Percentiles rank a stretch among this genome's conserved stretches.
Conservation (phyloP, 2,329 filamentous ascomycete genomes). For the Endocalyx cinctus region DNA sequence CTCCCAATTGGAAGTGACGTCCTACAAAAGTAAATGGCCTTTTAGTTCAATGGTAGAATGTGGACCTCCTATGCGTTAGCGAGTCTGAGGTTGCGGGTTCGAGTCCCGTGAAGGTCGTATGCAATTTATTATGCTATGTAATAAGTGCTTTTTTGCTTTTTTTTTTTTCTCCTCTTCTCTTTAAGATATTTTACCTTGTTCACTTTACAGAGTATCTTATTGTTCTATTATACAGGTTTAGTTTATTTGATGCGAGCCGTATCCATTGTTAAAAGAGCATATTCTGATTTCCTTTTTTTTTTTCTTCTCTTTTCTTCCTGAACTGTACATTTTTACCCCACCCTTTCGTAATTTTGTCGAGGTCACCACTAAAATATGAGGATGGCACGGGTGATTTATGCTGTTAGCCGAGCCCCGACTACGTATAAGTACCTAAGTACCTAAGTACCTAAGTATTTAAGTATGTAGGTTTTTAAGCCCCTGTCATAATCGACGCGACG, state of each 20-base stretch:
- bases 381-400: too few relatives aligned
- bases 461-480: background rate
- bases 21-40: slow-evolving; percentile 1
- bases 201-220: background rate
- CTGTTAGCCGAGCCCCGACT: too few relatives aligned
- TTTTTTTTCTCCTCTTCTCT: background rate
- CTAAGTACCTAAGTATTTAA: background rate
- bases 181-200: background rate
- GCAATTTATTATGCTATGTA: too few relatives aligned
- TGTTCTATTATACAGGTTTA: background rate
- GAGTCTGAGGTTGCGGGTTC: slow-evolving; percentile 32
- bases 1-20: background rate
- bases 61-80: slow-evolving; percentile 25
- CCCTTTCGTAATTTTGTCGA: too few relatives aligned
- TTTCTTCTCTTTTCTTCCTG: background rate
- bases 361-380: too few relatives aligned
- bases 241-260: background rate
- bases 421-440: background rate
- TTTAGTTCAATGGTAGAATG: slow-evolving; percentile 25
- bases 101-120: slow-evolving; percentile 11
- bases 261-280: background rate
- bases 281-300: background rate
- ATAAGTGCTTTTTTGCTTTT: too few relatives aligned
- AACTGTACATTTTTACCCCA: too few relatives aligned
- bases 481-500: too few relatives aligned